Base-by-base conservation (phyloP, 2,329 filamentous ascomycete genomes). In the Trichoderma guizhouense region DNA sequence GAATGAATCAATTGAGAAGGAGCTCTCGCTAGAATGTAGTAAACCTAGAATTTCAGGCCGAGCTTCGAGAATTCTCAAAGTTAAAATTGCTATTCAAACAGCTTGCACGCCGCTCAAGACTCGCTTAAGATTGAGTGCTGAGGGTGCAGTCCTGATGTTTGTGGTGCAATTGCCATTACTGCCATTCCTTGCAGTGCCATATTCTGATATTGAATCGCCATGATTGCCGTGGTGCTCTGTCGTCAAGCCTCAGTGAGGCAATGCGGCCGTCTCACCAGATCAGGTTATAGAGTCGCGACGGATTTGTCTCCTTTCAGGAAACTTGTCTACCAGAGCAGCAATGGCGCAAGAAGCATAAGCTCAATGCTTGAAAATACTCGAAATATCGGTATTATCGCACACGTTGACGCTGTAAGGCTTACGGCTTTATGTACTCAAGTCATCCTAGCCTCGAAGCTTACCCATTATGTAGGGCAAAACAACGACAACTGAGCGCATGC, bases 311-410 rank as follows among this genome's bases (percentile, higher is more conserved):
- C 34, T 11, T 21, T 34, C 15, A 47, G 3, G 26, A 67, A 47
- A 34, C 7, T 5, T 26, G 0, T 53, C 14, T 30, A 73, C 18
- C 36, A 15, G 9, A 47, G 55, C 9, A 15, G 32, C 2, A 36
- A 21, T 21, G 57, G 69, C 7, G 21, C 18, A 18, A 34, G 66
- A 21, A 26, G n/a, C 15, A 30, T 34, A 24, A 64, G 53, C 28
- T 58, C 70, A 36, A 28, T 63, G 28, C 73, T 82, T 9, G 75
- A 79, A 62, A 89, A 89, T 77, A 96, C 95, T 66, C 88, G 95
- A 76, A 99, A 99, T 79, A 98, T 99, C 79, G 96, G 96, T 73
- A 98, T 99, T 76, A 98, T 99, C 81, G 96, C 96, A 72, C 96
- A 99, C 81, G 97, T 99, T 75, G 96, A 98, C 90, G 96, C 96